phyloP scores from a whole-genome alignment of 2,329 filamentous ascomycete species.

The Cladophialophora bantiana region DNA sequence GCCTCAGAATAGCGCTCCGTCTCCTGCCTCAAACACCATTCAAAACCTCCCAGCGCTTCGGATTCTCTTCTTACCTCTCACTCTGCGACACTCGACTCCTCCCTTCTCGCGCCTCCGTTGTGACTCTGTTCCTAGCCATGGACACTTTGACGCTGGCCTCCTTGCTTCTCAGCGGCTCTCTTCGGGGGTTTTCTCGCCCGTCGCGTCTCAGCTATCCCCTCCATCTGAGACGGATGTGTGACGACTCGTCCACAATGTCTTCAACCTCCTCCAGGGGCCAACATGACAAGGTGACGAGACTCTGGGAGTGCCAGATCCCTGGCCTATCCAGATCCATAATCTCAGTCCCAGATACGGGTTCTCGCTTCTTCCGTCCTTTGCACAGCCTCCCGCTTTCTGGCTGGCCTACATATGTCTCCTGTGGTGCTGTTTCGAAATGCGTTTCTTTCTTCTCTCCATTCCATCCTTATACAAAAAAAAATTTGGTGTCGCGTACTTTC shows the following conservation, averaged over 20 bases:
- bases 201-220: slow-evolving; percentile 20
- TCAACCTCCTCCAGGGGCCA: slow-evolving; percentile 32
- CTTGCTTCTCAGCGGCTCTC: slow-evolving; percentile 3
- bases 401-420: slow-evolving; percentile 34
- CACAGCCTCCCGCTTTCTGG: slow-evolving; percentile 20
- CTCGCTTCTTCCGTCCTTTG: slow-evolving; percentile 17
- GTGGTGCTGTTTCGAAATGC: slow-evolving; percentile 26
- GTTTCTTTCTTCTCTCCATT: slow-evolving; percentile 29
- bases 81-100: slow-evolving; percentile 31
- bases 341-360: slow-evolving; percentile 22
- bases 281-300: slow-evolving; percentile 35
- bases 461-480: slow-evolving; percentile 31
- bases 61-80: slow-evolving; percentile 22
- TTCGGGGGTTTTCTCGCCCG: slow-evolving; percentile 23
- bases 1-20: slow-evolving; percentile 24
- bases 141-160: slow-evolving; percentile 16
- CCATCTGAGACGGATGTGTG: slow-evolving; percentile 33
- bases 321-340: slow-evolving; percentile 36
- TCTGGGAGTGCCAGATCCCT: slow-evolving; percentile 33
- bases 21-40: slow-evolving; percentile 31
- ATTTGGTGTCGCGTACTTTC: slow-evolving; percentile 20
- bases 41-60: slow-evolving; percentile 36
- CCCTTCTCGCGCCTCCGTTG: slow-evolving; percentile 9
- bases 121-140: slow-evolving; percentile 23
- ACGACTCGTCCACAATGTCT: slow-evolving; percentile 25